phyloP scores from a whole-genome alignment of 192 early-diverging fungal species.

The Gigaspora rosea region DNA sequence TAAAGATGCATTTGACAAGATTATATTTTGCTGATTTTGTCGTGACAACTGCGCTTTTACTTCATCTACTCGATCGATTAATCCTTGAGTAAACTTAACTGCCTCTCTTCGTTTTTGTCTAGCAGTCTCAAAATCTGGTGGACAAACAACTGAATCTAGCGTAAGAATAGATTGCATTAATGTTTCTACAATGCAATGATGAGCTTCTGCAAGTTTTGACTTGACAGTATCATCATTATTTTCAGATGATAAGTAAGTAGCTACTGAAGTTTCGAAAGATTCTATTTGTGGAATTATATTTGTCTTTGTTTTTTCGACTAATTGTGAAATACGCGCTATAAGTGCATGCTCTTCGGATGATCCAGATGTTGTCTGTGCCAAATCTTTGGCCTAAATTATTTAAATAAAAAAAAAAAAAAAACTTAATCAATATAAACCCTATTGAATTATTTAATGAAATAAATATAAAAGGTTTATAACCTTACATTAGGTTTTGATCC shows the following conservation, averaged over 20 bases:
- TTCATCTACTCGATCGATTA: conserved; percentile 77
- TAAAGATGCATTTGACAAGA: too few species aligned
- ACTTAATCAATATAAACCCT: neutral
- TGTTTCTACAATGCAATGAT: conserved; percentile 67
- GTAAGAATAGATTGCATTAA: conserved; percentile 78
- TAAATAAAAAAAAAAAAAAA: too few species aligned
- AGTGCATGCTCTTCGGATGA: conserved; percentile 57
- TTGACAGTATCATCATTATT: conserved; percentile 45
- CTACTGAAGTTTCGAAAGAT: conserved; percentile 45
- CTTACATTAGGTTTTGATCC: conserved; percentile 67
- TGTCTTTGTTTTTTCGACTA: conserved; percentile 36
- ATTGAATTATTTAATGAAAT: neutral
- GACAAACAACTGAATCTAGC: conserved; percentile 72
- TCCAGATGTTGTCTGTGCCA: conserved; percentile 48
- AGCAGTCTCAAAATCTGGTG: conserved; percentile 69
- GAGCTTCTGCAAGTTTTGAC: conserved; percentile 69
- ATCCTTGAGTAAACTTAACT: conserved; percentile 70
- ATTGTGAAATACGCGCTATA: conserved; percentile 47
- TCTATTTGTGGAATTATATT: conserved; percentile 47
- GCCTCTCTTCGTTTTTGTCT: conserved; percentile 71
- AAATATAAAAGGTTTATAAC: neutral
- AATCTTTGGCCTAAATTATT: conserved; percentile 39
- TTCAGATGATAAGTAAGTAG: conserved; percentile 31
- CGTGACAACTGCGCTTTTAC: conserved; percentile 41
- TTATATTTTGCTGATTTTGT: too few species aligned